These are phyloP conservation scores for Rosa chinensis DNA, from an alignment of 306 rosid genomes.

Conservation along the genomic window DNA sequence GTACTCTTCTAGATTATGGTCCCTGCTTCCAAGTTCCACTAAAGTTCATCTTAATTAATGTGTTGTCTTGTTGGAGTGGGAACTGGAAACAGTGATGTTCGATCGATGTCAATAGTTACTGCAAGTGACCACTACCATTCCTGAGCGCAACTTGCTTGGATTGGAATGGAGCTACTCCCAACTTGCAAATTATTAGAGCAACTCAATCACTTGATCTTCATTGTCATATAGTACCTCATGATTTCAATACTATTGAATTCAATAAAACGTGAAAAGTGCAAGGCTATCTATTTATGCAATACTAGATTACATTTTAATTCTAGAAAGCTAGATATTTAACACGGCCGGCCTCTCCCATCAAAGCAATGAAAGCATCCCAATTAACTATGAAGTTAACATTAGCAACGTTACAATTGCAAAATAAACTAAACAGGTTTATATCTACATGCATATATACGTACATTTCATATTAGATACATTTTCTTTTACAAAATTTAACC, in stretches of 20 bases:
- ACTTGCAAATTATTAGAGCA: background rate
- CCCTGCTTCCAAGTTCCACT: background rate
- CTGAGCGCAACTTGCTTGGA: background rate
- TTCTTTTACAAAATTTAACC: too few species aligned
- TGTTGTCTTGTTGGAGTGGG: slow-evolving; percentile 4
- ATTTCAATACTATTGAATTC: background rate
- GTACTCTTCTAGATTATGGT: background rate
- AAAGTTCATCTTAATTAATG: background rate
- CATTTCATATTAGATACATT: too few species aligned
- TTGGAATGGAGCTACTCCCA: background rate
- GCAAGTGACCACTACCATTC: background rate
- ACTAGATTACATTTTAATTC: background rate
- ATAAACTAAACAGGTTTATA: too few species aligned
- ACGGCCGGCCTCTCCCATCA: background rate
- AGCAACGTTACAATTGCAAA: background rate
- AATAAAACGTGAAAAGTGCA: background rate
- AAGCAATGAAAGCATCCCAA: background rate
- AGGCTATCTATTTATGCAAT: background rate
- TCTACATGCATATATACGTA: too few species aligned
- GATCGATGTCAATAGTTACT: background rate
- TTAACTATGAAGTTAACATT: background rate
- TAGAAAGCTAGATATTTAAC: background rate
- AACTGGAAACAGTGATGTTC: background rate
- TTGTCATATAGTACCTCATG: background rate
- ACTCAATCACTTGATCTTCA: background rate